Base-by-base conservation (phyloP, 352 stramenopile species). In the Globisporangium carolinianum region DNA sequence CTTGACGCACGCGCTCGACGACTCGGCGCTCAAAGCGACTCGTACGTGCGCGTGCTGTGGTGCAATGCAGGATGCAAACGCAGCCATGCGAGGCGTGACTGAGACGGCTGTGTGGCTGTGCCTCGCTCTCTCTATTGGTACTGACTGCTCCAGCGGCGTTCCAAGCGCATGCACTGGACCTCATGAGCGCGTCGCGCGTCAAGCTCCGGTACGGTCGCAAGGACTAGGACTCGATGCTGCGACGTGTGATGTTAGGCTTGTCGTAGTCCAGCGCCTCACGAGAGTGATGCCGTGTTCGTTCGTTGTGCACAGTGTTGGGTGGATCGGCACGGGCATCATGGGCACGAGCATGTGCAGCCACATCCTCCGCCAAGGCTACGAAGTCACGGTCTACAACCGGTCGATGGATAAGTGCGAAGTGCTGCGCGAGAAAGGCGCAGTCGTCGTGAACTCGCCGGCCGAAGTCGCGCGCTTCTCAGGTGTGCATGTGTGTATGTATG, bases 271-370 rank as follows among this genome's bases (percentile, higher is more conserved):
- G 24, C 24, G 18, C 7, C 41, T 48, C 9, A 12, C 35, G 57
- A 32, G 24, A 32, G 3, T 32, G 24, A 32, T 65, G 36, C 17
- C 51, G 45, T 32, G 53, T 43, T 12, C 11, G 11, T 43, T 8
- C 39, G 11, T 46, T 57, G 18, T 48, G 36, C 47, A 37, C 15
- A 87, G 83, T 54, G 73, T 96, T 8, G 88, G 88, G 38, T 96
- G 86, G 84, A 84, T 96, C 32, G 88, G 86, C 59, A 86, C 71
- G 1, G 86, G 86, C 5, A 91, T 95, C 58, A 96, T 96, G 87
- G 87, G 87, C 49, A 83, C 75, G 17, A 94, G 79, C 67, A 97
- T 97, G 88, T 95, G 85, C 46, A 61, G 70, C 7, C 88, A 96
- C 65, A 75, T 97, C 51, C 67, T 97, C 55, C 83, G 80, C 48